These are phyloP conservation scores for Lachnellula cervina DNA, from an alignment of 2,329 filamentous ascomycete genomes.

Conservation along the genomic window DNA sequence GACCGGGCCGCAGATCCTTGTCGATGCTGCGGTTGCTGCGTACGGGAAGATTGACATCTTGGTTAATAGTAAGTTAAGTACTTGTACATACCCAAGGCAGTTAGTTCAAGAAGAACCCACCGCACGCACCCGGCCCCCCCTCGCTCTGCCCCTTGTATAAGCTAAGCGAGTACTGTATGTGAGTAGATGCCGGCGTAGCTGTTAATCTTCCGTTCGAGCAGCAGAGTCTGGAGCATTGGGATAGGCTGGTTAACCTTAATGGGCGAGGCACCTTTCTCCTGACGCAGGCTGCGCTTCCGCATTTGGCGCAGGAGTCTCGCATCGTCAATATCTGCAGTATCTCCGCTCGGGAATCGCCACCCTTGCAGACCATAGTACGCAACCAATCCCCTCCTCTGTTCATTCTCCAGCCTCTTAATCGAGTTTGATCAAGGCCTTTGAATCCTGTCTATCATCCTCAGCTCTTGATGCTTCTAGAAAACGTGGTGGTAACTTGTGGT, in stretches of 20 bases:
- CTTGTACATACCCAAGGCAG: too few relatives aligned
- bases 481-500: neutral
- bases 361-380: constrained; percentile 32
- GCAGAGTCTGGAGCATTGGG: constrained; percentile 37
- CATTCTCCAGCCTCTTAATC: neutral
- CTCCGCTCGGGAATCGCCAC: constrained; percentile 32
- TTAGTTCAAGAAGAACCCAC: constrained; percentile 12
- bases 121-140: too few relatives aligned
- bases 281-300: constrained; percentile 36
- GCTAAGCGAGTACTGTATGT: too few relatives aligned
- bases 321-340: constrained; percentile 42
- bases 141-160: neutral
- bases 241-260: constrained; percentile 39
- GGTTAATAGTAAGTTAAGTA: constrained; percentile 38
- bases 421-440: neutral
- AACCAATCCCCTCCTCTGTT: neutral
- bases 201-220: constrained; percentile 36
- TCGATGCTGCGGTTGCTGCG: constrained; percentile 32
- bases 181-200: constrained; percentile 36
- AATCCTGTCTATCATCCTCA: neutral
- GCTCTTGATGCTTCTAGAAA: neutral
- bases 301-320: constrained; percentile 35
- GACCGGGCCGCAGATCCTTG: constrained; percentile 33
- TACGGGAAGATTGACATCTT: constrained; percentile 40
- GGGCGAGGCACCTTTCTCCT: constrained; percentile 38